phyloP scores from a whole-genome alignment of 805 yeast species.

The Candida gorgasii region DNA sequence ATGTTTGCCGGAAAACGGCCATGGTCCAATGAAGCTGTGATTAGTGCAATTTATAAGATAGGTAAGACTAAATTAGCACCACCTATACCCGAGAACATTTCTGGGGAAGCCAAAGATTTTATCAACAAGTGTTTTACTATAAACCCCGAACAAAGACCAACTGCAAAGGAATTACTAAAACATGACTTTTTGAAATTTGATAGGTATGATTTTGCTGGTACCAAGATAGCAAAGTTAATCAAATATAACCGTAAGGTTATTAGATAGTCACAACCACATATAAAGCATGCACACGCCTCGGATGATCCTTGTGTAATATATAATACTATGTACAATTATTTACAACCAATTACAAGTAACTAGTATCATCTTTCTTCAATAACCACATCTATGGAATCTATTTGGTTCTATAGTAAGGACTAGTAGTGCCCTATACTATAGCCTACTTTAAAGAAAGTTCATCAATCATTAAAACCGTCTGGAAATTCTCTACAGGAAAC shows the following conservation, averaged over 20 bases:
- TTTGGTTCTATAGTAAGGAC: too few relatives aligned
- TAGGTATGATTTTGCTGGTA: slow-evolving; percentile 51
- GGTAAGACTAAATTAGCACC: slow-evolving; percentile 91
- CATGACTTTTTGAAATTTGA: slow-evolving; percentile 53
- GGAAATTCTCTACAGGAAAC: slow-evolving; percentile 69
- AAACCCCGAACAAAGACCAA: slow-evolving; percentile 85
- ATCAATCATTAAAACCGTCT: slow-evolving; percentile 75
- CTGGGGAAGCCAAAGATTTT: slow-evolving; percentile 66
- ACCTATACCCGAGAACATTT: slow-evolving; percentile 92
- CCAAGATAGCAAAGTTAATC: slow-evolving; percentile 58
- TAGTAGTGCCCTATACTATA: too few relatives aligned
- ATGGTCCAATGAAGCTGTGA: slow-evolving; percentile 94
- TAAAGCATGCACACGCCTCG: too few relatives aligned
- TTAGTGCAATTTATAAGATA: slow-evolving; percentile 87
- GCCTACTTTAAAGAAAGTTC: slow-evolving; percentile 55
- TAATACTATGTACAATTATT: background rate
- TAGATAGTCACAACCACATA: too few relatives aligned
- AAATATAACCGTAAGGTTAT: slow-evolving; percentile 25
- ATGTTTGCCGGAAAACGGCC: slow-evolving; percentile 98
- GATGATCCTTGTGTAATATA: slow-evolving; percentile 7
- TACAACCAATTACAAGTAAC: too few relatives aligned
- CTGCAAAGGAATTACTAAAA: slow-evolving; percentile 64
- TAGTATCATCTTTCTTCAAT: background rate
- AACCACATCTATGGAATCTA: too few relatives aligned
- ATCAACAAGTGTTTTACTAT: slow-evolving; percentile 69